Percentiles rank a stretch among this genome's conserved stretches.
phyloP scores from a whole-genome alignment of 306 rosid genomes.

The Vicia faba region DNA sequence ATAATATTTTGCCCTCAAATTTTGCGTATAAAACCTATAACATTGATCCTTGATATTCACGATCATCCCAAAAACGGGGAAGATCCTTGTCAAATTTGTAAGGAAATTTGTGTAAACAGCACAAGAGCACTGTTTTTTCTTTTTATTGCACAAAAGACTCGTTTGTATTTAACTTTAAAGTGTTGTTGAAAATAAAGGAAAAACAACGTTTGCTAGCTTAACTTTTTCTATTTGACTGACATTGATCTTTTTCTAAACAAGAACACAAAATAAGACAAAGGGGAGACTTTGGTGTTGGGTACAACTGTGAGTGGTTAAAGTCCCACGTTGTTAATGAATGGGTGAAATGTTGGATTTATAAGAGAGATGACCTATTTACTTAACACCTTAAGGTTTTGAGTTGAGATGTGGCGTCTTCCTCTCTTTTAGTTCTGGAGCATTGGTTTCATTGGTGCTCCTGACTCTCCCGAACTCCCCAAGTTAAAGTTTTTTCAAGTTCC shows the following conservation, averaged over 20 bases:
- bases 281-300: too few species aligned
- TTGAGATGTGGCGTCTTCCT: too few species aligned
- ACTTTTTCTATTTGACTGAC: neutral
- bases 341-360: too few species aligned
- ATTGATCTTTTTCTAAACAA: neutral
- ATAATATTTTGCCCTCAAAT: neutral
- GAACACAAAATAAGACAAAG: neutral
- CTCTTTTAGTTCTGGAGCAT: too few species aligned
- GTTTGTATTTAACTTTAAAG: neutral
- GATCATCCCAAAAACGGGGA: neutral
- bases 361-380: too few species aligned
- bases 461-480: too few species aligned
- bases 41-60: neutral
- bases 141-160: neutral
- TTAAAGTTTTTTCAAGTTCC: too few species aligned
- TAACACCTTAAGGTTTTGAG: too few species aligned
- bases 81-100: neutral
- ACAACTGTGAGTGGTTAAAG: too few species aligned
- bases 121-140: neutral
- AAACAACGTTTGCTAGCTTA: neutral
- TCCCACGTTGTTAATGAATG: too few species aligned
- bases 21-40: neutral
- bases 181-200: neutral
- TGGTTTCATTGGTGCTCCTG: too few species aligned
- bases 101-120: neutral